Evolutionary conservation across 176 grass and related monocot genomes (phyloP).

Genomic region (Hsuehochloa calcarea): DNA sequence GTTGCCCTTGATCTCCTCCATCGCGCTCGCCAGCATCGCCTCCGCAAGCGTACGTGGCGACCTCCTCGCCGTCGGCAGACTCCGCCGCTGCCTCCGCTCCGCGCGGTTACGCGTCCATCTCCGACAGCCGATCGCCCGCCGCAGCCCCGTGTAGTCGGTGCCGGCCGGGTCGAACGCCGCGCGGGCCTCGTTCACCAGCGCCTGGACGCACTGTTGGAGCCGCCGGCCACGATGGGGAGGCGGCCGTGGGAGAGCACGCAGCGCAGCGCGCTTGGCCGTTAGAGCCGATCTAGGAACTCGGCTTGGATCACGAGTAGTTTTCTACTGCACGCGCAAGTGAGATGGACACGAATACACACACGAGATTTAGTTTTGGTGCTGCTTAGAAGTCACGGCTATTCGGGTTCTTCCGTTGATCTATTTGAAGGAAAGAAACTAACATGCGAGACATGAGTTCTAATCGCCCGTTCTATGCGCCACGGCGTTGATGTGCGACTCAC

Average conservation of each 20-base stretch:
- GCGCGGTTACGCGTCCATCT: conserved; percentile 60
- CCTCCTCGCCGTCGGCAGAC: not conserved
- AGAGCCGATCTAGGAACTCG: no score
- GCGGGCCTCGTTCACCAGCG: conserved; percentile 52
- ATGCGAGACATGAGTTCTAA: no score
- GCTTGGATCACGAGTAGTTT: no score
- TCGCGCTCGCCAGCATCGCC: conserved; percentile 26
- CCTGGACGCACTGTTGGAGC: conserved; percentile 23
- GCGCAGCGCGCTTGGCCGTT: conserved; percentile 19
- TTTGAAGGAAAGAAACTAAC: no score
- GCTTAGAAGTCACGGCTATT: no score
- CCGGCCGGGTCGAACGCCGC: conserved; percentile 23
- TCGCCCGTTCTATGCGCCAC: no score
- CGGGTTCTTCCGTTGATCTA: no score
- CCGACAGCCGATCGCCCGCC: conserved; percentile 63
- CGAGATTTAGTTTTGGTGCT: no score
- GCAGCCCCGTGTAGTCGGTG: conserved; percentile 50
- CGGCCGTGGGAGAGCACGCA: conserved; percentile 23
- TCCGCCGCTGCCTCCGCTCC: not conserved
- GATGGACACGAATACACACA: no score
- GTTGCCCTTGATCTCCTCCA: conserved; percentile 66
- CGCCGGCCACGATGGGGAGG: conserved; percentile 67
- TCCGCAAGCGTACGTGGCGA: not conserved
- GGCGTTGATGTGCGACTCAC: no score
- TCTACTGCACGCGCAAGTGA: no score